phyloP scores from a whole-genome alignment of 2,329 filamentous ascomycete species.

The Gliomastix tumulicola region DNA sequence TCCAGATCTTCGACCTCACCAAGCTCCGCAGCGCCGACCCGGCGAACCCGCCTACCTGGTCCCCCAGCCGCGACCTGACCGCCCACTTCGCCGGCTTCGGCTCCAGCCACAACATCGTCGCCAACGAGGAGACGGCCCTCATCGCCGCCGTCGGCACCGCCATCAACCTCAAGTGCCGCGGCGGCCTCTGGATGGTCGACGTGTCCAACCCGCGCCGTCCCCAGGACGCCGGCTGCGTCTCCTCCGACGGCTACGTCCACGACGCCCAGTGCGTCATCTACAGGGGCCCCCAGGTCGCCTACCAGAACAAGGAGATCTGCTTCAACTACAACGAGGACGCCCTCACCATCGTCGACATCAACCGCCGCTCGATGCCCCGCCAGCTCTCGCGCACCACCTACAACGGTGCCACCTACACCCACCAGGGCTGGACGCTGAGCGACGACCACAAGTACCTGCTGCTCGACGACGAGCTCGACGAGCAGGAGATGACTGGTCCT shows the following conservation, averaged over 20 bases:
- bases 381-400: conserved; percentile 47
- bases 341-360: conserved; percentile 34
- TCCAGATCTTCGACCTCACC: conserved; percentile 58
- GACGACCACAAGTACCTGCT: conserved; percentile 31
- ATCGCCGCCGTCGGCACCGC: conserved; percentile 32
- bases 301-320: conserved; percentile 10
- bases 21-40: conserved; percentile 38
- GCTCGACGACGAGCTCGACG: conserved; percentile 47
- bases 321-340: conserved; percentile 17
- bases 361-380: conserved; percentile 32
- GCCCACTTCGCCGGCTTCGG: conserved; percentile 19
- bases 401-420: conserved; percentile 45
- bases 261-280: conserved; percentile 45
- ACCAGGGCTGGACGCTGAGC: conserved; percentile 47
- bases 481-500: conserved; percentile 29
- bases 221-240: conserved; percentile 36
- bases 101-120: conserved; percentile 39
- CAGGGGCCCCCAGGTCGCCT: conserved; percentile 27
- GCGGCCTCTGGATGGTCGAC: conserved; percentile 47
- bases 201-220: conserved; percentile 43
- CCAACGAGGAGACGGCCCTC: conserved; percentile 37
- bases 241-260: conserved; percentile 40
- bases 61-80: conserved; percentile 20
- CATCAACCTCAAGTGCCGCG: conserved; percentile 30
- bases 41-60: conserved; percentile 20